Conservation (phyloP, 371 early-diverging fungal species). For the Mucor velutinosus region DNA sequence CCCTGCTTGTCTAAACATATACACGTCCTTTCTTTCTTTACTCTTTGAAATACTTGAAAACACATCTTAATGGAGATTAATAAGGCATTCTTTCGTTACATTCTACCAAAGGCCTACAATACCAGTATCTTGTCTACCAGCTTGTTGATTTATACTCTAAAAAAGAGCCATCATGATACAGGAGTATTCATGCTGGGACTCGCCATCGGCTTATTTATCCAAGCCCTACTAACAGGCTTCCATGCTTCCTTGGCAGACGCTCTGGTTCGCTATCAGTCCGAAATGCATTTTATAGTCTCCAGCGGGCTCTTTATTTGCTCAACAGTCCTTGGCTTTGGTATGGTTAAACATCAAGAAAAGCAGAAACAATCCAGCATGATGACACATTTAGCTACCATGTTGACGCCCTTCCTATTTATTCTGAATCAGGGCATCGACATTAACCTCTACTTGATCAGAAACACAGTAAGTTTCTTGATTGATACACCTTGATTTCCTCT, state of each 20-base stretch:
- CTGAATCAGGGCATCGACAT: constrained; percentile 19
- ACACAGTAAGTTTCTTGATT: not conserved
- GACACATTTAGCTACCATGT: not conserved
- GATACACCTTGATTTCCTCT: not conserved
- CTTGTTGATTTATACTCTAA: not conserved
- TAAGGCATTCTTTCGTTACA: not conserved
- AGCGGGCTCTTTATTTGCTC: not conserved
- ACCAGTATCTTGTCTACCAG: not conserved
- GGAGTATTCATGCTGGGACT: not conserved
- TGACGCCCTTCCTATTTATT: constrained; percentile 2
- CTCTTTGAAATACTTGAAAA: not conserved
- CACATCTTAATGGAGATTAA: not conserved
- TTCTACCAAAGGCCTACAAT: not conserved
- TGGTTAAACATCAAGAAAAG: not conserved
- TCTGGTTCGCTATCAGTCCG: not conserved
- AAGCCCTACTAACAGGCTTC: not conserved
- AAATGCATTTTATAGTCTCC: not conserved
- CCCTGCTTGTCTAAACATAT: not conserved
- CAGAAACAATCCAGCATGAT: not conserved
- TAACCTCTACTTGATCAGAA: not conserved
- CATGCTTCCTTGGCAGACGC: not conserved
- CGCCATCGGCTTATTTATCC: not conserved
- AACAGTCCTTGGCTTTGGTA: not conserved
- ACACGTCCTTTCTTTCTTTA: not conserved
- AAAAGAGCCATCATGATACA: not conserved